Base-by-base conservation (phyloP, 202 grass and related monocot species). In the Zoysia matrella region DNA sequence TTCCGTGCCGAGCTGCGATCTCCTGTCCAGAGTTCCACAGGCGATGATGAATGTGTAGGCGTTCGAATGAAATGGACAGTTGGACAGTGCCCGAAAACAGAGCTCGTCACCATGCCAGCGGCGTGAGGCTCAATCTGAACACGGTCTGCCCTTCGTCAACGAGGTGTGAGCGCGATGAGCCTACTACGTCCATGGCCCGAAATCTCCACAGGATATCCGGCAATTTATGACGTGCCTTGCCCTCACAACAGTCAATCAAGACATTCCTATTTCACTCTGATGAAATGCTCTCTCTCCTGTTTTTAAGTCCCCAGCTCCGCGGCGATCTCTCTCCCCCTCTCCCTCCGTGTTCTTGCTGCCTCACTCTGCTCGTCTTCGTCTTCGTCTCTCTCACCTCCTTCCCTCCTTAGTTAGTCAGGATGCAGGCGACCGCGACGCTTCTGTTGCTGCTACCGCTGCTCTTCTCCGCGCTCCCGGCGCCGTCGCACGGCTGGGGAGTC, bases 401-500 rank as follows among this genome's bases (percentile, higher is more conserved):
- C 2, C 8, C 4, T 63, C 49, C 40, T 11, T 14, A 16, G 11
- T 41, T 54, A 76, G 58, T 50, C 41, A 45, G 1, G 52, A 85
- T 86, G 83, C 47, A 2, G 52, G 60, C n/a, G 1, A 0, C 16
- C 7, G 18, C 54, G 0, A 8, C 8, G 5, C 52, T 55, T 13
- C 67, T 67, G 0, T 41, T 50, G 3, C 60, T 78, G 0, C 60
- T 82, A 1, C 12, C 79, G 0, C 10, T 85, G 13, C 45, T 60
- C 69, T 61, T 57, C 73, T 43, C 49, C 0, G 22, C 30, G 43
- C 57, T 91, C 14, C 86, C 86, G 42, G 51, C 74, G 13, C 65
- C 66, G 61, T 64, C 81, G 16, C 65, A 63, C 51, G 86, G 56
- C 3, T 91, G 89, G 89, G 86, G 86, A 65, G 57, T 88, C 65